Percentiles rank a stretch among this genome's conserved stretches.
Conservation (phyloP, 768 basidiomycete genomes). For the Nevesoporus exiguus region DNA sequence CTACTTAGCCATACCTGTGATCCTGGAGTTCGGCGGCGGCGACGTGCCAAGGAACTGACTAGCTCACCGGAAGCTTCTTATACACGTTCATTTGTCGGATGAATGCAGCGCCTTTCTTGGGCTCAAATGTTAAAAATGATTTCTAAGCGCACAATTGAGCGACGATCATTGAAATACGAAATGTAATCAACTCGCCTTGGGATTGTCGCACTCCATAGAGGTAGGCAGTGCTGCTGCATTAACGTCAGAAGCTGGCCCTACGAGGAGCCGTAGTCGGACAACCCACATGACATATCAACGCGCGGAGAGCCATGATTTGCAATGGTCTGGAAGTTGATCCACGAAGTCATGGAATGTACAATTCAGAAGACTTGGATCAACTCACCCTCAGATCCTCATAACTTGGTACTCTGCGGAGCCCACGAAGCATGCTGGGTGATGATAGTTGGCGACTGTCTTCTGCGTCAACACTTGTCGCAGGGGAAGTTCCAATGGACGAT, state of each 20-base stretch:
- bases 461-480: conserved; percentile 19
- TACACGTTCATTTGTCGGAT: not conserved
- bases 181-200: not conserved
- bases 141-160: conserved; percentile 10
- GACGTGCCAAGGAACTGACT: not conserved
- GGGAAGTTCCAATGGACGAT: conserved; percentile 10
- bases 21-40: not conserved
- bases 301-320: not conserved
- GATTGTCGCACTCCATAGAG: not conserved
- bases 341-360: not conserved
- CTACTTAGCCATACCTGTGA: conserved; percentile 6
- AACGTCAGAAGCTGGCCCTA: not conserved
- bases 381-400: conserved; percentile 21
- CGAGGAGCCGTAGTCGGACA: not conserved
- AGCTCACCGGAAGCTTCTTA: conserved; percentile 4
- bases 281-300: not conserved
- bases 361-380: not conserved
- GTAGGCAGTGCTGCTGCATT: not conserved
- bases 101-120: not conserved
- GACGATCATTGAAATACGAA: not conserved
- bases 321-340: not conserved
- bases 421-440: not conserved
- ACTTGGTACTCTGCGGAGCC: conserved; percentile 17
- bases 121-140: not conserved
- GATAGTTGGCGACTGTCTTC: conserved; percentile 1